Evolutionary conservation across 768 basidiomycete genomes (phyloP), one percentile per base, ranked within the genome.

Genomic region (Serendipita sp.): DNA sequence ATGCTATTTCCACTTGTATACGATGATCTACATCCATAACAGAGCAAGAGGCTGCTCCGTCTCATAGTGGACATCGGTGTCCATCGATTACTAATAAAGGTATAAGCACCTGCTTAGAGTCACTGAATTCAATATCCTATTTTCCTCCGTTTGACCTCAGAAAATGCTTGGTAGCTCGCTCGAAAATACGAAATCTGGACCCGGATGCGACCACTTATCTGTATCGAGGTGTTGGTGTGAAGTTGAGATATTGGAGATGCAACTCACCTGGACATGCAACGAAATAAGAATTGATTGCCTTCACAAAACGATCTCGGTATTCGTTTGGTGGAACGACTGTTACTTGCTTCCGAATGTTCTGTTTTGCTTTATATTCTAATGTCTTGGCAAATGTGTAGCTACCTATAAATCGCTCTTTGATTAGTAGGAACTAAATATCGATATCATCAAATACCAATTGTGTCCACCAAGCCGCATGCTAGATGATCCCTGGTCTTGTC

Each of bases 341-440:
- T 6, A 88, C 82, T 37, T 89, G 85, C 66, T 88, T 85, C 52
- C 83, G 83, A 11, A 91, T 75, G 3, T 82, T 83, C 48, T 87
- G 84, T 72, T 92, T 92, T 6, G 87, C 87, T 70, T 88, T 87
- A 69, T 88, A 88, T 72, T 92, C 89, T 4, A 92, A 75, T 0
- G 87, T 90, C 72, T 91, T 92, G 1, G 87, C 88, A 67, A 91
- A 85, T 0, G 87, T 88, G 72, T 86, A 92, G 69, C 86, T 88
- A 33, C 88, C 84, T 83, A 66, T n/a, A 50, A 4, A 23, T 23
- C 33, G 8, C 8, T 27, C 36, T 44, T 13, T 40, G 40, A 6
- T 40, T 6, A 40, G 40, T n/a, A 5, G 13, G 13, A 6, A 40
- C 13, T 13, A 40, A 6, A 53, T 34, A n/a, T 33, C 6, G 44